These are phyloP conservation scores for Eragrostis nindensis DNA, from an alignment of 176 grass and related monocot species.

Conservation along the genomic window DNA sequence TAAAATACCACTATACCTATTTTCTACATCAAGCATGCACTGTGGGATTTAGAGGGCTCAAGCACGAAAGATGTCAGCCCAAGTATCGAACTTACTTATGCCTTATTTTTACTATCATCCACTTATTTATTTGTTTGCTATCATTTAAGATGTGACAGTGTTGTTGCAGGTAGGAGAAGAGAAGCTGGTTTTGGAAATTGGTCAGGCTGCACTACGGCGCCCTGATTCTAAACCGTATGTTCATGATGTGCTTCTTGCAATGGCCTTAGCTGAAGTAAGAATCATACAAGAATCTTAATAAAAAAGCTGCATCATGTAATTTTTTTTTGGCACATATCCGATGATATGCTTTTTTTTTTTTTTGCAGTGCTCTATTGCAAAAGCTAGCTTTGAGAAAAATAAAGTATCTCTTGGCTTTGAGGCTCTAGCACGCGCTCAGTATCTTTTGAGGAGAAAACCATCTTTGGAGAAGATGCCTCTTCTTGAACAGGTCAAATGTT, in stretches of 20 bases:
- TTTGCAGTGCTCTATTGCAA: constrained; percentile 91
- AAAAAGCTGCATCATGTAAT: constrained; percentile 11
- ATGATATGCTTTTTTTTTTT: constrained; percentile 49
- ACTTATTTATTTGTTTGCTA: neutral
- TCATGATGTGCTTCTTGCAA: constrained; percentile 87
- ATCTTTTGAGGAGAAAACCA: constrained; percentile 80
- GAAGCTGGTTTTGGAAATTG: constrained; percentile 87
- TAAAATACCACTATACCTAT: neutral
- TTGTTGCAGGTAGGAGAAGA: constrained; percentile 88
- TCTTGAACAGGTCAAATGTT: constrained; percentile 75
- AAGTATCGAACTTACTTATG: constrained; percentile 14
- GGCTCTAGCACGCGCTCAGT: constrained; percentile 91
- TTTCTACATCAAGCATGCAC: neutral
- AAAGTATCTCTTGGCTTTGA: constrained; percentile 96
- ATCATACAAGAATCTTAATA: neutral
- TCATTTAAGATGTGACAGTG: constrained; percentile 34
- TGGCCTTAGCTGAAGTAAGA: constrained; percentile 97
- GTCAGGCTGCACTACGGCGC: constrained; percentile 63
- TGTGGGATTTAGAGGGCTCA: neutral
- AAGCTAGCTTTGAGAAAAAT: constrained; percentile 86
- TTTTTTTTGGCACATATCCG: constrained; percentile 13
- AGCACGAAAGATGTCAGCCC: neutral
- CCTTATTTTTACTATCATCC: constrained; percentile 8
- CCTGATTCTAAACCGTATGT: constrained; percentile 76
- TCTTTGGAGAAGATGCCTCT: constrained; percentile 86